Evolutionary conservation across 306 rosid genomes (phyloP).

Genomic region (Vachellia pachyceras): DNA sequence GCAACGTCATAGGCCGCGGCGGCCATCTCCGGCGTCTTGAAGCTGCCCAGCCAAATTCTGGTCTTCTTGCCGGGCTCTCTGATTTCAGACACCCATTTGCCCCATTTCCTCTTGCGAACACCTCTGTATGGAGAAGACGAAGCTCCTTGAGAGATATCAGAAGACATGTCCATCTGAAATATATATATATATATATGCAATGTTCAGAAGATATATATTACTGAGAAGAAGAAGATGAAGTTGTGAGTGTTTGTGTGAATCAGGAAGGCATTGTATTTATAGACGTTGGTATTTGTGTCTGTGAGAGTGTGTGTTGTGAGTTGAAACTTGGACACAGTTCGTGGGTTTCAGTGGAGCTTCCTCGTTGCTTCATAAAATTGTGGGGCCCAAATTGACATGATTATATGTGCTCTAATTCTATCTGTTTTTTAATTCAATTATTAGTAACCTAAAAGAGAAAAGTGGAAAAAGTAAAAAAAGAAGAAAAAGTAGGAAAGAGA

Average conservation of each 20-base stretch:
- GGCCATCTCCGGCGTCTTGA: too few relatives aligned
- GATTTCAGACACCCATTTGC: too few relatives aligned
- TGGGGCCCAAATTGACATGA: background rate
- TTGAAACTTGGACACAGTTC: conserved; percentile 34
- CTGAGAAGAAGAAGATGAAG: too few relatives aligned
- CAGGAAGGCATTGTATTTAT: conserved; percentile 50
- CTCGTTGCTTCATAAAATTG: conserved; percentile 50
- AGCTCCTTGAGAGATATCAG: conserved; percentile 35
- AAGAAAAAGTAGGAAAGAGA: too few relatives aligned
- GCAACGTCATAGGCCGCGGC: too few relatives aligned
- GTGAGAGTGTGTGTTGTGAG: background rate
- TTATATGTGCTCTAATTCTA: background rate
- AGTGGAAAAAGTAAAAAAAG: too few relatives aligned
- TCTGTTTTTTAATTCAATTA: background rate
- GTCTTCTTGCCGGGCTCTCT: too few relatives aligned
- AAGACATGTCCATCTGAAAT: conserved; percentile 50
- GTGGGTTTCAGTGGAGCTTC: conserved; percentile 50
- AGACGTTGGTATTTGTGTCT: conserved; percentile 37
- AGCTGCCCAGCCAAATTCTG: too few relatives aligned
- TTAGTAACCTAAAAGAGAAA: too few relatives aligned
- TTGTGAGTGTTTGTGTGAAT: background rate
- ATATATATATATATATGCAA: too few relatives aligned
- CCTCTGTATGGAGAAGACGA: conserved; percentile 76
- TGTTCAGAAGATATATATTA: too few relatives aligned
- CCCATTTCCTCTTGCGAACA: conserved; percentile 87